These are phyloP conservation scores for Beta corolliflora DNA, from an alignment of 179 eudicot species.

Conservation along the genomic window DNA sequence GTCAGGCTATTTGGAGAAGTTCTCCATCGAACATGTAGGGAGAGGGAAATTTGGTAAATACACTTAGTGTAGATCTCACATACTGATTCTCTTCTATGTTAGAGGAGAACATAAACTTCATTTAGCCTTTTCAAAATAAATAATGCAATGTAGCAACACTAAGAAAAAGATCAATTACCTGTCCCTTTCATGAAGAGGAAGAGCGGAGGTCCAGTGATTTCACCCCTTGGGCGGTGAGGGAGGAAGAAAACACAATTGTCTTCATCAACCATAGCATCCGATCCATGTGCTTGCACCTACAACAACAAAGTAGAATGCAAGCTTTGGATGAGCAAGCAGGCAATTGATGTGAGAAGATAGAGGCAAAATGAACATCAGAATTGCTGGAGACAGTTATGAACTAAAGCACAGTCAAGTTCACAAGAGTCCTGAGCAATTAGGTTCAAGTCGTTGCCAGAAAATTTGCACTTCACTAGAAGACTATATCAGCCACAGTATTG, in stretches of 20 bases:
- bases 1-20: too few species aligned
- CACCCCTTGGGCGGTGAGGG: conserved; percentile 86
- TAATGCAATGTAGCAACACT: neutral
- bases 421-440: neutral
- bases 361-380: neutral
- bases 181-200: conserved; percentile 99
- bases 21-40: too few species aligned
- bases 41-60: too few species aligned
- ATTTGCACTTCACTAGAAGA: too few species aligned
- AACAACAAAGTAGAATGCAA: neutral
- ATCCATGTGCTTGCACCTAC: conserved; percentile 97
- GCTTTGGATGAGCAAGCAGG: conserved; percentile 8
- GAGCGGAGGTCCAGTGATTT: conserved; percentile 68
- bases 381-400: neutral
- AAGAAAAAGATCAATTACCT: conserved; percentile 35
- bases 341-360: neutral
- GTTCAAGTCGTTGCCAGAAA: too few species aligned
- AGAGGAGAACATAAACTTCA: too few species aligned
- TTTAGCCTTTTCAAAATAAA: neutral
- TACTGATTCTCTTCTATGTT: too few species aligned
- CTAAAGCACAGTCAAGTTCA: conserved; percentile 6
- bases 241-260: conserved; percentile 94
- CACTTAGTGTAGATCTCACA: too few species aligned
- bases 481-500: too few species aligned
- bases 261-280: conserved; percentile 96